Base-by-base conservation (phyloP, 2,329 filamentous ascomycete species). In the Podosphaera fusca region DNA sequence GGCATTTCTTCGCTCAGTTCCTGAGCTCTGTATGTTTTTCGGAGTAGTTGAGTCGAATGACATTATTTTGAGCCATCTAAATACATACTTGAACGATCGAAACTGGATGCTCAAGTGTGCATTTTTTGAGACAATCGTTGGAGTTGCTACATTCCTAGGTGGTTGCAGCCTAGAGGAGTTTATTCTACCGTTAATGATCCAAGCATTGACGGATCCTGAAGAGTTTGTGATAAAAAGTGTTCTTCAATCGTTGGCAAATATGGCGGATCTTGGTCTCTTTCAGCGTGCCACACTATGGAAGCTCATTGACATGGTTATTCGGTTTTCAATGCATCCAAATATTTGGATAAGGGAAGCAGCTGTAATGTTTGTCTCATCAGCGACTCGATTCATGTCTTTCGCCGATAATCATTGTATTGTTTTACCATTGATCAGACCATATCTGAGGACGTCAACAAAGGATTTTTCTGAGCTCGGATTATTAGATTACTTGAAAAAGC, bases 31-130 rank as follows among this genome's bases (percentile, higher is more conserved):
- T 67, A 81, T 95, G 62, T 96, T 98, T 69, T 96, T 98, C 63
- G 88, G 87, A 2, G 89, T 85, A 59, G 78, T 82, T n/a, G 84
- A 88, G 65, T 85, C 90, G 0, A 95, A 94, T 67, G 92, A 98
- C 66, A 87, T 98, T n/a, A 82, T 98, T 14, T 73, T 98, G 30
- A 94, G 88, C 36, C 92, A 98, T 70, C 74, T 98, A 34, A 96
- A 96, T 66, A 98, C 92, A 0, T 98, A 98, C 64, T 72, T 98
- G 7, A 98, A 98, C 63, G 92, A 96, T 64, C 81, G 84, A 47
- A 89, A 98, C 67, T 98, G 92, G 92, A 87, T 87, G 68, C 72
- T 98, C 36, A 95, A 95, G 68, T 95, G 88, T 64, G 88, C 90
- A 2, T 96, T 96, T 67, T 95, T 98, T 65, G 89, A 95, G 65